Evolutionary conservation across 805 yeast genomes (phyloP).

Genomic region (Kuraishia floccosa): DNA sequence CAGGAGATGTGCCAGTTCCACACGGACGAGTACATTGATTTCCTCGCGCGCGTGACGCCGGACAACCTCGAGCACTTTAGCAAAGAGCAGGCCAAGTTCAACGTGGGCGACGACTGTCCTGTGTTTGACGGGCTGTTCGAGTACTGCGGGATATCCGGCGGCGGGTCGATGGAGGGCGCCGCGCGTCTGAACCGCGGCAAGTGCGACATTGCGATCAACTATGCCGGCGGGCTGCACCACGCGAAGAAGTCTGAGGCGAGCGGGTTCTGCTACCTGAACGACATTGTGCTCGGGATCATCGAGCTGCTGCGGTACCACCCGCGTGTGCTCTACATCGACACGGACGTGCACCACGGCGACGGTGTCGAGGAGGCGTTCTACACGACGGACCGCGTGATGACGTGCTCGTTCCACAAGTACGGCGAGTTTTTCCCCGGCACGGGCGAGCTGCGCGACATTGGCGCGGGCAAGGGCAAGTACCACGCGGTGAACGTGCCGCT

Average conservation of each 20-base stretch:
- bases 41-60: slow-evolving; percentile 81
- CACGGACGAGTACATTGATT: slow-evolving; percentile 94
- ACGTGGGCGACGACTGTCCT: slow-evolving; percentile 93
- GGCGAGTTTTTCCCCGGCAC: slow-evolving; percentile 94
- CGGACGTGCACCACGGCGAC: slow-evolving; percentile 90
- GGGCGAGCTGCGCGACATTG: slow-evolving; percentile 76
- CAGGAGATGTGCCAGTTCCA: slow-evolving; percentile 98
- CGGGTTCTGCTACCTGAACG: slow-evolving; percentile 87
- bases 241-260: slow-evolving; percentile 86
- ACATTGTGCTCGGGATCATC: slow-evolving; percentile 76
- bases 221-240: slow-evolving; percentile 91
- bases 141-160: slow-evolving; percentile 71
- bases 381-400: slow-evolving; percentile 85
- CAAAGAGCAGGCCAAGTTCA: slow-evolving; percentile 83
- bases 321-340: slow-evolving; percentile 78
- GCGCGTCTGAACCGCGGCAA: slow-evolving; percentile 71
- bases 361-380: slow-evolving; percentile 94
- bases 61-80: slow-evolving; percentile 81
- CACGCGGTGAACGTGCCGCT: slow-evolving; percentile 80
- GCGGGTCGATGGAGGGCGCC: slow-evolving; percentile 87
- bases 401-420: slow-evolving; percentile 83
- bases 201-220: slow-evolving; percentile 85
- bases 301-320: slow-evolving; percentile 75
- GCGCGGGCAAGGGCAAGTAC: slow-evolving; percentile 77
- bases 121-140: slow-evolving; percentile 73